These are phyloP conservation scores for Pythium monospermum DNA, from an alignment of 352 stramenopile species.

Conservation along the genomic window DNA sequence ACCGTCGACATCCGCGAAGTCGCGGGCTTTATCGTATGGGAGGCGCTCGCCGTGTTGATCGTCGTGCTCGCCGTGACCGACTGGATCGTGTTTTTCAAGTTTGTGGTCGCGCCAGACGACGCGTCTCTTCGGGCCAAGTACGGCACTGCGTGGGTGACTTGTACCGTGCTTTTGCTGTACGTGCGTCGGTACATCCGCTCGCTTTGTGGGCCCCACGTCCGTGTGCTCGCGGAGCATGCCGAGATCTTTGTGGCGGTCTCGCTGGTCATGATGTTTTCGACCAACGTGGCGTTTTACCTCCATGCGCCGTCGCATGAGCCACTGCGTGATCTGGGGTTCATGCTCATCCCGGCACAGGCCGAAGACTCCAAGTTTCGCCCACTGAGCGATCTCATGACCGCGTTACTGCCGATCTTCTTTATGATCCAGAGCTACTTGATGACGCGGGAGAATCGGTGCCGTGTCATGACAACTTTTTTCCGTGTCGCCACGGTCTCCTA, in stretches of 20 bases:
- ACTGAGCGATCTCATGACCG: slow-evolving; percentile 37
- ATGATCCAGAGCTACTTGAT: slow-evolving; percentile 25
- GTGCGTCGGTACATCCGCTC: slow-evolving; percentile 13
- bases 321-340: slow-evolving; percentile 42
- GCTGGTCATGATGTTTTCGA: slow-evolving; percentile 33
- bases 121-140: slow-evolving; percentile 8
- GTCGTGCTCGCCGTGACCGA: slow-evolving; percentile 21
- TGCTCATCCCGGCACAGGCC: slow-evolving; percentile 30
- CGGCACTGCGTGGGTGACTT: slow-evolving; percentile 17
- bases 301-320: slow-evolving; percentile 28
- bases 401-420: slow-evolving; percentile 29
- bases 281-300: slow-evolving; percentile 40
- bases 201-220: slow-evolving; percentile 16
- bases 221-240: slow-evolving; percentile 22
- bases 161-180: slow-evolving; percentile 13
- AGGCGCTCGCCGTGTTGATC: slow-evolving; percentile 21
- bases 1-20: slow-evolving; percentile 21
- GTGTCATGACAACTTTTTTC: slow-evolving; percentile 33
- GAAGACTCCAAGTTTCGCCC: slow-evolving; percentile 28
- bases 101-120: slow-evolving; percentile 23
- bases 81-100: slow-evolving; percentile 30
- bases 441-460: slow-evolving; percentile 25
- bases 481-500: slow-evolving; percentile 40
- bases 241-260: slow-evolving; percentile 31
- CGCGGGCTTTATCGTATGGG: slow-evolving; percentile 22